Evolutionary conservation across 495 filamentous ascomycete species (phyloP), one percentile per base, ranked within the genome.

Genomic region (Xanthoparmelia taractica): DNA sequence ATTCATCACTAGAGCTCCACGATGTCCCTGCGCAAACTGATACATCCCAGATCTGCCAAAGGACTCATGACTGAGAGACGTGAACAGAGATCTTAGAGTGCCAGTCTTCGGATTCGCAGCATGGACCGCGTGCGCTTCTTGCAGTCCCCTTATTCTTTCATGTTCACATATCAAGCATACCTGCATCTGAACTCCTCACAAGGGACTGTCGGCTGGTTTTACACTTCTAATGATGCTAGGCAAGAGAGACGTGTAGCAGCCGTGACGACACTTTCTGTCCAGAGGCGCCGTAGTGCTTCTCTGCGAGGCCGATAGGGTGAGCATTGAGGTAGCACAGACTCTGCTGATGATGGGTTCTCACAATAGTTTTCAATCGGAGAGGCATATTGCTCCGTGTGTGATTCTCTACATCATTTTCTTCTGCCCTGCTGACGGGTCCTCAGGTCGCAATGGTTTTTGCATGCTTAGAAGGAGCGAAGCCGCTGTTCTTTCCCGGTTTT

Each of bases 351-450:
- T 64, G 70, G 61, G 57, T n/a, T 56, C 59, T 65, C 66, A 43
- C 69, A 70, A 25, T 75, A 75, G 73, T 75, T 75, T 75, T 75
- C 73, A 75, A 75, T 74, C 73, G 71, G 73, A 74, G 58, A 65
- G 64, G 59, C 68, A 69, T 40, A 61, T 29, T 57, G 66, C 65
- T 65, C 48, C 57, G 62, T 65, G 15, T 59, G 60, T 60, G n/a
- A 18, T 18, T 25, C 33, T n/a, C 27, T 59, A 36, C 6, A 15
- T 11, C 55, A 18, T 57, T 7, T 20, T 58, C 12, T 18, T 48
- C 15, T 23, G 36, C 18, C 27, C 40, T 8, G 41, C 27, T 56
- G 6, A 61, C 18, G 10, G 15, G 25, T n/a, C 13, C 29, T 12
- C 12, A 60, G 58, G 63, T 61, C 50, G 25, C 25, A n/a, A 25